Base-by-base conservation (phyloP, 176 grass and related monocot species). In the Canna indica region DNA sequence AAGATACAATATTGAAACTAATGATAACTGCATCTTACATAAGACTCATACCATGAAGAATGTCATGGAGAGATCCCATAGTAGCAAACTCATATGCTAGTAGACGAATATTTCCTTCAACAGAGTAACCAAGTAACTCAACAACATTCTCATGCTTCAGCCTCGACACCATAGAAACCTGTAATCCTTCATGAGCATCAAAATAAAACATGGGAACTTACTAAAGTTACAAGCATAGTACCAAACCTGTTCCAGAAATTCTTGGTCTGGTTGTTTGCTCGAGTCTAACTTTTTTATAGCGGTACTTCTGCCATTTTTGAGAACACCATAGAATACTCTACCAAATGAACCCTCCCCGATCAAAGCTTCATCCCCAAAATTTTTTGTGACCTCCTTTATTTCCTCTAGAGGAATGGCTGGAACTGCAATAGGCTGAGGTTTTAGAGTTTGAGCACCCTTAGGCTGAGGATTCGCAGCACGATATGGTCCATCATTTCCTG, bases 191-290 rank as follows among this genome's bases (percentile, higher is more conserved):
- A 68, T 64, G 27, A 52, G 34, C 28, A 24, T 52, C 10, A 27
- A 12, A 32, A 38, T 26, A 1, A 11, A 42, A 77, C 46, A 12
- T 14, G 3, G 24, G 36, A 69, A 18, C 9, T 25, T 36, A 54
- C 5, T 47, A 17, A 77, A 22, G 20, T 22, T 41, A 30, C 2
- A 77, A 17, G n/a, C 56, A 4, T 33, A 68, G 14, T 26, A 50
- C 2, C 0, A 27, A 57, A 75, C 70, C 78, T 75, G 70, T 12
- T 70, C 59, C 35, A 81, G 42, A 59, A 81, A 75, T 72, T 81
- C 78, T 81, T 68, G 70, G 52, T 81, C 78, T 35, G 78, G 78
- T 60, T 81, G 78, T 60, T 81, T 81, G 52, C 78, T 74, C 2
- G 78, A 58, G 56, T 81, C 78, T 30, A 81, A 50, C 36, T 74